Base-by-base conservation (phyloP, 2,329 filamentous ascomycete genomes). In the Rasamsonia emersonii region DNA sequence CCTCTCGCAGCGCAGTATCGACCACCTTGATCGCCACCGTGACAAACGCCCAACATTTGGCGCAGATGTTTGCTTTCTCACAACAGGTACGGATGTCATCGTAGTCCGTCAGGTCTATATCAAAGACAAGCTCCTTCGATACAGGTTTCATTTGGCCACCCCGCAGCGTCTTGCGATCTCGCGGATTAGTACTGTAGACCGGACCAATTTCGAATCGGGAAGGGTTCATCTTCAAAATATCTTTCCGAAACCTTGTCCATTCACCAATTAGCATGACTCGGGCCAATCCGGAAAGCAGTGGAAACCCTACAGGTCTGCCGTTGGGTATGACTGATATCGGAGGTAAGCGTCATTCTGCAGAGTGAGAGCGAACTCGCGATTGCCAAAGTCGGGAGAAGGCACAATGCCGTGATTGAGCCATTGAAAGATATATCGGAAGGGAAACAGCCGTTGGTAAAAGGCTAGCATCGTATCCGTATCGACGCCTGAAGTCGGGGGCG, bases 101-200 rank as follows among this genome's bases (percentile, higher is more conserved):
- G 61, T 98, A 98, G 63, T 96, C 91, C 33, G 91, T 96, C 74
- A 98, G 74, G 73, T 98, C 91, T 50, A 98, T 96, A 80, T 98
- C 91, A 59, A 98, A 96, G 48, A 94, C 94, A 23, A 98, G 67
- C 58, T 98, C 91, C 58, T 98, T 98, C 35, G 83, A 74, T 18
- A 95, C 59, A 0, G 91, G 89, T 42, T 80, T 82, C 64, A 98
- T 95, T 6, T 84, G 77, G 28, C 77, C 76, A 20, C 79, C 74
- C 32, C 81, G 77, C 19, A 96, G 62, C 0, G 80, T 80, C 64
- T 96, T 98, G 50, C 89, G 79, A 49, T 98, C 91, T 47, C 86
- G 81, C 1, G 91, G 91, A 56, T 96, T 95, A 28, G 86, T 82
- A 32, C 74, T 86, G 64, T 98, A 98, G 29, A 95, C 82, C n/a